Evolutionary conservation across 352 stramenopile genomes (phyloP), one percentile per base, ranked within the genome.

Genomic region (Globisporangium parvum): DNA sequence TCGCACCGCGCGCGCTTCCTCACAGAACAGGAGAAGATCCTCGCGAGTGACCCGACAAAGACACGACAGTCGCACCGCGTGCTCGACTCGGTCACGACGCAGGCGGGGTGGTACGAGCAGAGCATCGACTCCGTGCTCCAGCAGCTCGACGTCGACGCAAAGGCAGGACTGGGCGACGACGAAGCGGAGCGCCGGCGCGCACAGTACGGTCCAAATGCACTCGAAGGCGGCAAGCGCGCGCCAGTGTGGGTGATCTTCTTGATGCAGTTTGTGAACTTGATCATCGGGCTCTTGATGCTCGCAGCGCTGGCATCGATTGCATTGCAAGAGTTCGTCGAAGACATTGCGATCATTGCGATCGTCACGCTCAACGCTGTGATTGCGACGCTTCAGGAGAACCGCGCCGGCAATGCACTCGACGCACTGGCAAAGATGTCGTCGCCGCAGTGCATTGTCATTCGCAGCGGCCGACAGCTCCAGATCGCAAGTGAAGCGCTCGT

Each of bases 241-340:
- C 70, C 70, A 6, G 40, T 82, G 14, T 67, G 62, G 51, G 68
- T 79, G 23, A 44, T 77, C 12, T 79, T 82, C 20, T n/a, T 77
- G 33, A 56, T 82, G 37, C 72, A 82, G 53, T 79, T 82, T 51
- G 67, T 75, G 52, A 82, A 82, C 53, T 50, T 82, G 35, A 78
- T 81, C 56, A 71, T 82, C 50, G 51, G 41, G 0, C 52, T 82
- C 26, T 51, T 82, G 41, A 47, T 82, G 12, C 53, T 76, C 40
- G 72, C 72, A 1, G 66, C 62, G 4, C 39, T 71, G 28, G 62
- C 63, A 18, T 71, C 69, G 14, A 63, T 73, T 11, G 46, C 47
- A 2, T 50, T 81, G n/a, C 60, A 65, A 18, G 69, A 78, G 48
- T 72, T 65, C 18, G 60, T 75, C 9, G 72, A 81, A 56, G 72